Percentiles rank a stretch among this genome's conserved stretches.
Conservation (phyloP, 805 yeast genomes). For the Monosporozyma servazzii region DNA sequence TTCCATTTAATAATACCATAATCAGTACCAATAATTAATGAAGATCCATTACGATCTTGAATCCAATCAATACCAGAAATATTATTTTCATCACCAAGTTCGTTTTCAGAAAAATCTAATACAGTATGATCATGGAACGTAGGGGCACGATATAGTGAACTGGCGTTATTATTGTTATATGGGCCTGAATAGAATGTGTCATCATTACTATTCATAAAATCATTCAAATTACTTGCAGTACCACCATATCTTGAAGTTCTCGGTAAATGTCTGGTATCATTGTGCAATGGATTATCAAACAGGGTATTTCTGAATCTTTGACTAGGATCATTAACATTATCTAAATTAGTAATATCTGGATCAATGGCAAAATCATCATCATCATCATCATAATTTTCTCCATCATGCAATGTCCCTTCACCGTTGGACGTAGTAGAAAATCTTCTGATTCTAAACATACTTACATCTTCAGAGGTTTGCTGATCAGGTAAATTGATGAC, state of each 20-base stretch:
- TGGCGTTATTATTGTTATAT: neutral
- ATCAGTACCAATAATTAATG: conserved; percentile 52
- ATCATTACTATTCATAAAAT: conserved; percentile 1
- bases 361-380: conserved; percentile 7
- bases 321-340: neutral
- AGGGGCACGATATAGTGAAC: neutral
- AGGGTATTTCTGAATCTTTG: neutral
- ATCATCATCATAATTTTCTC: conserved; percentile 5
- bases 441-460: conserved; percentile 20
- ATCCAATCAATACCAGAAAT: conserved; percentile 57
- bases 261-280: neutral
- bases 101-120: conserved; percentile 9
- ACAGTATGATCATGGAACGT: neutral
- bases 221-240: neutral
- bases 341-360: neutral
- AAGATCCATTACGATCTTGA: conserved; percentile 40
- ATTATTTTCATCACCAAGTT: conserved; percentile 34
- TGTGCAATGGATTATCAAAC: neutral
- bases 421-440: conserved; percentile 20
- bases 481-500: neutral
- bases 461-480: conserved; percentile 6
- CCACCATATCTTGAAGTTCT: neutral
- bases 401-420: conserved; percentile 11
- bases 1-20: conserved; percentile 65
- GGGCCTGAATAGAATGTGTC: neutral